Conservation (phyloP, 1,284 basidiomycete species). For the Moesziomyces globuligerus region DNA sequence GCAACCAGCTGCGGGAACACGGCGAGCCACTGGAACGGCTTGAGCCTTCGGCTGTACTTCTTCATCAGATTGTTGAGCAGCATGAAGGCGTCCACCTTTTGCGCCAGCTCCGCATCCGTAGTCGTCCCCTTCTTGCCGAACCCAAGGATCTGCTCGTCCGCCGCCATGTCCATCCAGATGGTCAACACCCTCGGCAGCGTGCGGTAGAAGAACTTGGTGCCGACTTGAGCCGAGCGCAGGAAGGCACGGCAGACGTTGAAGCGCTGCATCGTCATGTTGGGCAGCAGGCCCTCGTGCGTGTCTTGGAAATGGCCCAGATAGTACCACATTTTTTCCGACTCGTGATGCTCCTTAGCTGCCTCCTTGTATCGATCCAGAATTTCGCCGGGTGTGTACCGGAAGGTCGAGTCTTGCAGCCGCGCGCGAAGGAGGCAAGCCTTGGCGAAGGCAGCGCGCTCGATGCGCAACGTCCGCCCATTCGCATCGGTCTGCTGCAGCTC, state of each 20-base stretch:
- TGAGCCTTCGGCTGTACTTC: constrained; percentile 79
- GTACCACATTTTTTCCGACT: constrained; percentile 71
- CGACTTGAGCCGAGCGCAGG: constrained; percentile 78
- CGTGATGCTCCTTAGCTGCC: constrained; percentile 70
- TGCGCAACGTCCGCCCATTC: constrained; percentile 17
- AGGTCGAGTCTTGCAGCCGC: constrained; percentile 91
- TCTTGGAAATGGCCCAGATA: constrained; percentile 53
- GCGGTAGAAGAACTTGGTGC: constrained; percentile 97
- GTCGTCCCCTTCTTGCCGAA: constrained; percentile 44
- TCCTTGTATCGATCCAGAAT: constrained; percentile 70
- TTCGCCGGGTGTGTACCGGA: constrained; percentile 77
- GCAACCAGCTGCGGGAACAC: constrained; percentile 98
- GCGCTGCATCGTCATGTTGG: constrained; percentile 53
- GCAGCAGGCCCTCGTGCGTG: constrained; percentile 70
- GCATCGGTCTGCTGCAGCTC: constrained; percentile 32
- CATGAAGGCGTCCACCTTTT: constrained; percentile 51
- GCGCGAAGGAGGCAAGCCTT: constrained; percentile 88
- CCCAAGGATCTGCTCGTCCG: constrained; percentile 68
- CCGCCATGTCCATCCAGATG: constrained; percentile 94
- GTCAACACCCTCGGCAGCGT: constrained; percentile 93
- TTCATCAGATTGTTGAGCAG: constrained; percentile 70
- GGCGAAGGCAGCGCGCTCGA: constrained; percentile 27
- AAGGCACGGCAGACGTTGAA: constrained; percentile 77
- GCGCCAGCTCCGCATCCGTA: constrained; percentile 17
- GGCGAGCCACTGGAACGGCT: constrained; percentile 81